Percentiles rank a stretch among this genome's conserved stretches.
phyloP scores from a whole-genome alignment of 768 basidiomycete species.

The Pulveroboletus sp. region DNA sequence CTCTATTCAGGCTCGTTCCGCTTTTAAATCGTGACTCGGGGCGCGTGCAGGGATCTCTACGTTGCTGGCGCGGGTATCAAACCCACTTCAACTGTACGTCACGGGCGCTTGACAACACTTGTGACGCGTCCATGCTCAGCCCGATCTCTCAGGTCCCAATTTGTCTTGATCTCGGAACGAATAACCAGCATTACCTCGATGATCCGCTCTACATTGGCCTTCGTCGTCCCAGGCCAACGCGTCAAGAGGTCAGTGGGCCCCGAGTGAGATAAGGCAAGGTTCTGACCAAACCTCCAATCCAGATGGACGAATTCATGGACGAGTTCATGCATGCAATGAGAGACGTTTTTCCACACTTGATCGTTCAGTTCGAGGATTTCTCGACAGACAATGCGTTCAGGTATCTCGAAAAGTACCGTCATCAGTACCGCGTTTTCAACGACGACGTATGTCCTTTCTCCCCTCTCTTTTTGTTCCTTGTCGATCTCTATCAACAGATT shows the following conservation, averaged over 20 bases:
- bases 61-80: conserved; percentile 66
- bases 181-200: conserved; percentile 58
- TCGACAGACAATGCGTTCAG: conserved; percentile 76
- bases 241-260: conserved; percentile 35
- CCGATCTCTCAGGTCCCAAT: conserved; percentile 45
- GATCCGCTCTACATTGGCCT: conserved; percentile 77
- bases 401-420: conserved; percentile 60
- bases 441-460: conserved; percentile 52
- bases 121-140: neutral
- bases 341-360: conserved; percentile 57
- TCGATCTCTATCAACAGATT: conserved; percentile 35
- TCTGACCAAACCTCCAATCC: neutral
- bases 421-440: conserved; percentile 59
- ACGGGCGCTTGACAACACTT: neutral
- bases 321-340: conserved; percentile 69
- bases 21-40: neutral
- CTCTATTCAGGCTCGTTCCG: neutral
- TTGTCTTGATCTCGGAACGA: conserved; percentile 72
- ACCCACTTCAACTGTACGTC: conserved; percentile 40
- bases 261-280: neutral
- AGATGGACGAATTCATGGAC: conserved; percentile 74
- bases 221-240: conserved; percentile 46
- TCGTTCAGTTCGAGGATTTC: conserved; percentile 77
- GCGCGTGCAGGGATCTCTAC: conserved; percentile 50
- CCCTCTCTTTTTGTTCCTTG: neutral